Conservation (phyloP, 371 early-diverging fungal species). For the Rhizopus microsporus region DNA sequence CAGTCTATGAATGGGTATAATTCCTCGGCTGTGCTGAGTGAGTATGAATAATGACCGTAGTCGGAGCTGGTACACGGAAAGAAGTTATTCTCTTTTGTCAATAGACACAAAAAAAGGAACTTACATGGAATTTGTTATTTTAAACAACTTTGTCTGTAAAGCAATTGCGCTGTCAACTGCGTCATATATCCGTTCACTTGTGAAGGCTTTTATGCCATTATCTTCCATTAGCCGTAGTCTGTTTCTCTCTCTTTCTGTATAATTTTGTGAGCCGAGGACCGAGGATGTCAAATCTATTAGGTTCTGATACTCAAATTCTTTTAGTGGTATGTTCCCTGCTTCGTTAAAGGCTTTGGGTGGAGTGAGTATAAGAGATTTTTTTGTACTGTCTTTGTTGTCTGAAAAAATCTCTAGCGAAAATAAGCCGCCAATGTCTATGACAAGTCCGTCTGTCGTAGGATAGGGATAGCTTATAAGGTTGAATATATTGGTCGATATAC, state of each 20-base stretch:
- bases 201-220: constrained; percentile 8
- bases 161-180: constrained; percentile 43
- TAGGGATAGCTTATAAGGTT: constrained; percentile 14
- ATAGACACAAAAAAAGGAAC: background rate
- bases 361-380: constrained; percentile 10
- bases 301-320: constrained; percentile 1
- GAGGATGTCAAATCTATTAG: constrained; percentile 10
- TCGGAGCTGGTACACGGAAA: background rate
- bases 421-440: constrained; percentile 21
- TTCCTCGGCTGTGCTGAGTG: constrained; percentile 26
- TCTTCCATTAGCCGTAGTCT: constrained; percentile 2
- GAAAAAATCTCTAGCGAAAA: constrained; percentile 17
- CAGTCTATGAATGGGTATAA: constrained; percentile 43
- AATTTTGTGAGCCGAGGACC: constrained; percentile 10
- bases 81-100: background rate
- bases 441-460: constrained; percentile 5
- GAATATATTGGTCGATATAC: constrained; percentile 1
- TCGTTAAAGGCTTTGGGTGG: constrained; percentile 14
- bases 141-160: constrained; percentile 48
- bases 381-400: constrained; percentile 5
- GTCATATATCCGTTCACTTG: constrained; percentile 18
- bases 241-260: constrained; percentile 16
- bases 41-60: constrained; percentile 1
- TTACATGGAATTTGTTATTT: constrained; percentile 16
- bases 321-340: background rate